Evolutionary conservation across 352 stramenopile species (phyloP).

Genomic region (Phytophthora agathidicida): DNA sequence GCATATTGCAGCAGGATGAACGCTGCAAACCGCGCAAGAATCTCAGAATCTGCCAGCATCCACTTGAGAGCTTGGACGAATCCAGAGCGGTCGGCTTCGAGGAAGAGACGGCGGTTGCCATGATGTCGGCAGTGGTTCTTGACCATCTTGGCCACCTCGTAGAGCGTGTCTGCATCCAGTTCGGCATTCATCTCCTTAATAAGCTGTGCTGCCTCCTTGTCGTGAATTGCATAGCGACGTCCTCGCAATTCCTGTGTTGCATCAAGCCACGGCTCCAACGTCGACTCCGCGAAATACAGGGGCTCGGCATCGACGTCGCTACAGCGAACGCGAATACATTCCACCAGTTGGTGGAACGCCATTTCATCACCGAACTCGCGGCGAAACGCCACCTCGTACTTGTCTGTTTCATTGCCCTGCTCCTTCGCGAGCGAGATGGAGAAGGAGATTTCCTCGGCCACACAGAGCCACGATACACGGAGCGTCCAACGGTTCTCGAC

Average conservation of each 20-base stretch:
- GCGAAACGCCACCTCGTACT: constrained; percentile 70
- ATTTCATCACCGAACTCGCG: constrained; percentile 57
- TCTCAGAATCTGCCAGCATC: constrained; percentile 68
- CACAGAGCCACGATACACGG: constrained; percentile 58
- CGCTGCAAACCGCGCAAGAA: constrained; percentile 60
- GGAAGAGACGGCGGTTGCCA: constrained; percentile 71
- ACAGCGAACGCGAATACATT: constrained; percentile 61
- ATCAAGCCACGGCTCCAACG: constrained; percentile 65
- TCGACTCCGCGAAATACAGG: constrained; percentile 55
- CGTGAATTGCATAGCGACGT: constrained; percentile 60
- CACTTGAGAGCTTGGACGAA: constrained; percentile 64
- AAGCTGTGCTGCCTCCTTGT: constrained; percentile 48
- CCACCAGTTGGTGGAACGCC: constrained; percentile 57
- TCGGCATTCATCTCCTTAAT: constrained; percentile 70
- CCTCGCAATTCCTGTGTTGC: constrained; percentile 52
- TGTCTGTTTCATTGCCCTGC: constrained; percentile 4
- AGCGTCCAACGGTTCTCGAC: constrained; percentile 50
- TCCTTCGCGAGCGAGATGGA: constrained; percentile 55
- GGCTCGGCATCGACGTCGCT: constrained; percentile 64
- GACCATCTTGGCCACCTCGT: constrained; percentile 63
- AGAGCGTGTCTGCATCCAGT: constrained; percentile 62
- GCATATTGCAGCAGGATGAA: constrained; percentile 73
- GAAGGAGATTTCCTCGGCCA: constrained; percentile 74
- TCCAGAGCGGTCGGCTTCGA: constrained; percentile 42
- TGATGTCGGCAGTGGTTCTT: constrained; percentile 79